Percentiles rank a stretch among this genome's conserved stretches.
Conservation (phyloP, 1,284 basidiomycete species). For the Neonothopanus nambi region DNA sequence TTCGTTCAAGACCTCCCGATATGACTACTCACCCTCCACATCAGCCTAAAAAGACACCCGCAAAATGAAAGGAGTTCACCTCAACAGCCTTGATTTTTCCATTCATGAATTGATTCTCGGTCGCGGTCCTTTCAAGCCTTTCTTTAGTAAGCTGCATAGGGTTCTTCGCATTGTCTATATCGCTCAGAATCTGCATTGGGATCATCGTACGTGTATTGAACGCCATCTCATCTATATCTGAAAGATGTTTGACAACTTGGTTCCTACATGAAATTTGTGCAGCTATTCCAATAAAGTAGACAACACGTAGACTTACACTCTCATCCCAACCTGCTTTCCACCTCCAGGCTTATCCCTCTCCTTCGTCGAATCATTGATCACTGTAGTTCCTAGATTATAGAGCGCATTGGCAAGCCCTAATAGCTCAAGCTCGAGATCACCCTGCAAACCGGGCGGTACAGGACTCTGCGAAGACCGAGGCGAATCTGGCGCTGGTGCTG, state of each 20-base stretch:
- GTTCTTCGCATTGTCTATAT: constrained; percentile 77
- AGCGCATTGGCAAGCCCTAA: constrained; percentile 71
- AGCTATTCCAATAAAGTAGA: not conserved
- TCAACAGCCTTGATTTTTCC: constrained; percentile 79
- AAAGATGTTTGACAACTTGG: constrained; percentile 66
- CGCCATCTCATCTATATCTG: constrained; percentile 64
- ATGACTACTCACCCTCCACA: constrained; percentile 58
- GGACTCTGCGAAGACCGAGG: constrained; percentile 71
- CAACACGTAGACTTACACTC: constrained; percentile 51
- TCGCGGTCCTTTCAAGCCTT: constrained; percentile 73
- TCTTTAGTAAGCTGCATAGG: constrained; percentile 79
- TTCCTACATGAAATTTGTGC: constrained; percentile 43
- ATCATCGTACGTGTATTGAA: constrained; percentile 61
- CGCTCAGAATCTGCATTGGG: constrained; percentile 68
- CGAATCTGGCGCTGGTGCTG: constrained; percentile 60
- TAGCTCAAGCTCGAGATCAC: constrained; percentile 72
- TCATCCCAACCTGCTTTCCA: constrained; percentile 67
- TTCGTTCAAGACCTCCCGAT: constrained; percentile 55
- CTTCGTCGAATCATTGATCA: constrained; percentile 76
- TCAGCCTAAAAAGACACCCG: no score
- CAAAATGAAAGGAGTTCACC: constrained; percentile 38
- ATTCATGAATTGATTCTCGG: constrained; percentile 88
- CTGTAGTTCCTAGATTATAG: constrained; percentile 77
- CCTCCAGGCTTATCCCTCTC: constrained; percentile 63
- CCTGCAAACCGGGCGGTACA: constrained; percentile 62